Conservation (phyloP, 2,329 filamentous ascomycete genomes). For the Rutstroemia sp. region DNA sequence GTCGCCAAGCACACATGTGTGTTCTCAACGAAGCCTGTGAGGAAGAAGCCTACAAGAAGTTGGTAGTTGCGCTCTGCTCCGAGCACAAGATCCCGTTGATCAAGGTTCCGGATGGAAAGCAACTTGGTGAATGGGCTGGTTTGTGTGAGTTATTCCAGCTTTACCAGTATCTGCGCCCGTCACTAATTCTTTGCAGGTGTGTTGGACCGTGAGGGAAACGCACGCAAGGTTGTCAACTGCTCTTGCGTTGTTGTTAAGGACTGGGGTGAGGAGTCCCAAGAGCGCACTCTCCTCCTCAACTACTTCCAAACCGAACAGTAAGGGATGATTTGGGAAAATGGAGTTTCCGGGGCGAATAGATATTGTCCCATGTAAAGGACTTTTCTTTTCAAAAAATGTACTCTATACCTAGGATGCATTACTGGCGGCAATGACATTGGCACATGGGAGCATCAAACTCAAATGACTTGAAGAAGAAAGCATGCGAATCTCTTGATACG, state of each 20-base stretch:
- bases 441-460: constrained; percentile 18
- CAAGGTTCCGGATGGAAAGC: constrained; percentile 99
- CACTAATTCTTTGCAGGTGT: constrained; percentile 56
- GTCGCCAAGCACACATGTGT: constrained; percentile 99
- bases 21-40: constrained; percentile 99
- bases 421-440: constrained; percentile 25
- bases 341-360: constrained; percentile 28
- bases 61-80: constrained; percentile 95
- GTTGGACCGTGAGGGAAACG: constrained; percentile 97
- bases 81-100: constrained; percentile 99
- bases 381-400: constrained; percentile 25
- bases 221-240: constrained; percentile 99
- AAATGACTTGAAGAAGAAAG: neutral
- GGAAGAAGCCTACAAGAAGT: constrained; percentile 99
- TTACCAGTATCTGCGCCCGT: constrained; percentile 1
- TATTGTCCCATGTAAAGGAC: constrained; percentile 22
- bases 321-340: constrained; percentile 26
- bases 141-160: constrained; percentile 68
- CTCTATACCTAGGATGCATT: constrained; percentile 27
- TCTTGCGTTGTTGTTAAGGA: constrained; percentile 99
- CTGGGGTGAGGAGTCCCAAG: constrained; percentile 99
- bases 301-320: constrained; percentile 96
- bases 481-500: neutral
- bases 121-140: constrained; percentile 99
- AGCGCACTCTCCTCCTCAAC: constrained; percentile 98